Evolutionary conservation across 2,329 filamentous ascomycete genomes (phyloP), one percentile per base, ranked within the genome.

Genomic region (Paecilomyces variotii): DNA sequence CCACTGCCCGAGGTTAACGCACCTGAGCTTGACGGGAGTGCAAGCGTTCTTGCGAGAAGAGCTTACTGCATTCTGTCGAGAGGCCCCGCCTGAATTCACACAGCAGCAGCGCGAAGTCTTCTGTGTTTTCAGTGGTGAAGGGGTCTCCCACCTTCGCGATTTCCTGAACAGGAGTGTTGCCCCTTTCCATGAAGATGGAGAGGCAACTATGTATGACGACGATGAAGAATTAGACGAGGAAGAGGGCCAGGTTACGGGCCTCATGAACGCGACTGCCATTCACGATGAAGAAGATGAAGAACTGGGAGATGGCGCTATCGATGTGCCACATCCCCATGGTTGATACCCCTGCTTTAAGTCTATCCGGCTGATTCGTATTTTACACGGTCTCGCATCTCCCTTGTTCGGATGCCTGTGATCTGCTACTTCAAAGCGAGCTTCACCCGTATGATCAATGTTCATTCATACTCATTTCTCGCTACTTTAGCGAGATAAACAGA

Each of bases 51-150:
- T 96, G 32, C 84, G 89, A 56, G 86, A 91, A 57, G 92, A 97
- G 65, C 83, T 97, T 30, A 88, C 91, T 56, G 79, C 82, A 4
- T 97, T 91, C 72, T 97, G 94, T 70, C 86, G 94, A 61, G 87
- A 89, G 66, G 91, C 94, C 1, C 94, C 94, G 39, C 76, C 82
- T 60, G 94, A 97, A 74, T 99, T 99, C 72, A 97, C 92, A 19
- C 89, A 93, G 53, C 91, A 97, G 70, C 94, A 99, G 73, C 86
- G 94, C 62, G 88, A 93, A 56, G 91, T 97, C 6, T 99, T 99
- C 72, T 99, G 94, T 70, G 94, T 99, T 57, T 99, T 99, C 74
- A 97, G 92, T 1, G 93, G 94, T 4, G 82, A 84, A 27, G 92
- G 92, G 57, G 93, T 99, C 1, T 79, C 80, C 50, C 84, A 84